Base-by-base conservation (phyloP, 2,329 filamentous ascomycete genomes). In the Hymenoscyphus linearis region DNA sequence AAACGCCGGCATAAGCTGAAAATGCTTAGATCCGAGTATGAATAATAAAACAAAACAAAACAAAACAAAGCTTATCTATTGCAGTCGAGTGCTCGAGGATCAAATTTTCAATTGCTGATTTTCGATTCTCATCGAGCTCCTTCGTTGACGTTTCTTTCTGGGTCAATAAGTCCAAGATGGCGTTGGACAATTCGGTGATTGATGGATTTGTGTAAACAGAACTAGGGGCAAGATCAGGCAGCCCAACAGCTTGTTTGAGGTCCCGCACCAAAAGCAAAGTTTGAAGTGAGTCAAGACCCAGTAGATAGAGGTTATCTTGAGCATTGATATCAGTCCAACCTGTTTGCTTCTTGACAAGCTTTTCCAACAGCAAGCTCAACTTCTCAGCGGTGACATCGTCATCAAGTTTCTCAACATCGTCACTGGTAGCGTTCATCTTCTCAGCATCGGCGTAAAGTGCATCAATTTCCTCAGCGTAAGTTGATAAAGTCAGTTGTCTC, bases 401-500 rank as follows among this genome's bases (percentile, higher is more conserved):
- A 25, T 31, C 22, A 13, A 57, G 26, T 18, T 34, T 35, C 14
- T 55, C 27, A 7, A 36, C 34, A 26, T n/a, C n/a, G 4, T 26
- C 10, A 35, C 34, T 36, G 34, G 34, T 22, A 18, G 31, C 16
- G 12, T 36, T 55, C 62, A 6, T 61, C 25, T 10, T 52, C 31
- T 60, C 40, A 27, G 37, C 31, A 37, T n/a, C 40, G 65, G 40
- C 67, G 59, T 77, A 78, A 0, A 78, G 61, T 0, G 61, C 58
- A 26, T 76, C 69, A 1, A 78, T 52, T 59, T 76, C 72, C 0
- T 65, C 22, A 5, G 63, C 58, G 59, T 76, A 76, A 10, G 72
- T 37, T 2, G 67, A 59, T 3, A 76, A 12, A 2, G 73, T 74
- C 26, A 62, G 55, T 22, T 60, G 60, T 35, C 75, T 67, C 60